Evolutionary conservation across 2,329 filamentous ascomycete genomes (phyloP), one percentile per base, ranked within the genome.

Genomic region (Alternaria consortialis): DNA sequence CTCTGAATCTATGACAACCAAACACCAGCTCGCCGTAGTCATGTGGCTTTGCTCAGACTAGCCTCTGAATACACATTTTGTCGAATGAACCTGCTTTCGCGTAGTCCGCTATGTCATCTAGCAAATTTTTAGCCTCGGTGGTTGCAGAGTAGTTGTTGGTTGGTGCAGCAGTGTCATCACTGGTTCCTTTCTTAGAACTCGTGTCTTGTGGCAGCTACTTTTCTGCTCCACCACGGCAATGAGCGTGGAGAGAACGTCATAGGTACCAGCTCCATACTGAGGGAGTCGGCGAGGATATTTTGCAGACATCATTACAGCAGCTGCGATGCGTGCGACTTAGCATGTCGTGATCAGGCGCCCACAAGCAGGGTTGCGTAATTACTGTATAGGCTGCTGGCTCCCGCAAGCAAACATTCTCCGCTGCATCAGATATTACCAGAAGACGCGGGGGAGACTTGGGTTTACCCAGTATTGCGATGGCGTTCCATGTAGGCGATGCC

Each of bases 1-100:
- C 23, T 17, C 12, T 46, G 15, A 34, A 51, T 55, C 31, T 56
- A 27, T 54, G 39, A 62, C 51, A 58, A 47, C 55, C 67, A 59
- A 68, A 70, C 67, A 64, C 71, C 64, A 69, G 61, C 53, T 62
- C 34, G 54, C 53, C 42, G 62, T 58, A 55, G 66, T 60, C 58
- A 60, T 63, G 66, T 67, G 69, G 64, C 59, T 63, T 58, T 56
- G 59, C 53, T 63, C 27, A 29, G 62, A 66, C 65, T 71, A 74
- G 67, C 62, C 63, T 63, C 62, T 63, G 54, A 66, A 60, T 70
- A 70, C 65, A 68, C 63, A 63, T 69, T 60, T 61, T 58, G 63
- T 75, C 67, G 73, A 63, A 65, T 76, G 65, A 65, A 70, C 63
- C 65, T 75, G 70, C 72, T 72, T 54, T 63, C 31, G 60, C 60